Conservation (phyloP, 805 yeast genomes). For the Tetrapisispora namnaoensis region DNA sequence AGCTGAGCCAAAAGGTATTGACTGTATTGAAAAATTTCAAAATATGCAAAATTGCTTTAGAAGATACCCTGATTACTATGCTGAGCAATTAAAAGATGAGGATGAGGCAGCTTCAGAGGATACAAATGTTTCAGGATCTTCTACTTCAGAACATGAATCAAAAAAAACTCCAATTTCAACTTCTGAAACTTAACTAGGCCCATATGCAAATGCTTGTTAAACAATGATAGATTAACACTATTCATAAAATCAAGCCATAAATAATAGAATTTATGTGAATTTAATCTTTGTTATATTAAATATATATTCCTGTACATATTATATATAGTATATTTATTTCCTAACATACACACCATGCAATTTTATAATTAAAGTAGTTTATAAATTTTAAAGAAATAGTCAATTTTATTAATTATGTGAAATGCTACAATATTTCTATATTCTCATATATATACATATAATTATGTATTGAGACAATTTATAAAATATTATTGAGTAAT, state of each 20-base stretch:
- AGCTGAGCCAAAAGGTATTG: conserved; percentile 92
- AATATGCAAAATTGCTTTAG: conserved; percentile 90
- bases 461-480: no score
- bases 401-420: no score
- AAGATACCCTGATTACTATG: conserved; percentile 83
- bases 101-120: conserved; percentile 8
- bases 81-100: conserved; percentile 49
- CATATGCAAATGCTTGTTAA: not conserved
- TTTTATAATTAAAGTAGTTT: no score
- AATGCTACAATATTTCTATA: no score
- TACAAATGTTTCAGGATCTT: not conserved
- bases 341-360: not conserved
- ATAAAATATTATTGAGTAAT: not conserved
- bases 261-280: no score
- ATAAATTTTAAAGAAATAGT: no score
- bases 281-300: not conserved
- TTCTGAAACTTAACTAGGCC: not conserved
- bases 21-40: conserved; percentile 84
- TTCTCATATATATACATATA: no score
- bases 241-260: no score
- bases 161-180: not conserved
- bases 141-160: not conserved
- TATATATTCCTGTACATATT: conserved; percentile 1
- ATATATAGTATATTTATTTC: not conserved
- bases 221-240: no score